These are phyloP conservation scores for Phytophthora fragariaefolia DNA, from an alignment of 352 stramenopile genomes.

Conservation along the genomic window DNA sequence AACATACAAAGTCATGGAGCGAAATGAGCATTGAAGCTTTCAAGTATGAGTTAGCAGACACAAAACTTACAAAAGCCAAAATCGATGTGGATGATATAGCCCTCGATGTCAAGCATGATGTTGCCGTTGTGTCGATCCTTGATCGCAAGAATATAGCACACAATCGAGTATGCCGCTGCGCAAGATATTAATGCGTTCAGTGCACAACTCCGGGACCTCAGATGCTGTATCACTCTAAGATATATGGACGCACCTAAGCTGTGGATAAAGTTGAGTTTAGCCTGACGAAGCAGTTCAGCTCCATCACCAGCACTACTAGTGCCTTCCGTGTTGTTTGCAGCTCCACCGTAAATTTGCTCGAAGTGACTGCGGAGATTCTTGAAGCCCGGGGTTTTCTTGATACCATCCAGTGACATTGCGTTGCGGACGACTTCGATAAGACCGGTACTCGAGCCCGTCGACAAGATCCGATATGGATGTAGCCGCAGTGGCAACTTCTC, in stretches of 20 bases:
- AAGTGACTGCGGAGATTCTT: conserved; percentile 94
- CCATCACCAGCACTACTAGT: conserved; percentile 39
- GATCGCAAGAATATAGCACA: conserved; percentile 97
- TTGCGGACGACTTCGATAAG: conserved; percentile 97
- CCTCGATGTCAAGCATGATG: conserved; percentile 98
- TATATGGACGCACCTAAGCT: conserved; percentile 82
- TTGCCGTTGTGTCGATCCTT: conserved; percentile 99
- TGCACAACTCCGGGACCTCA: conserved; percentile 1
- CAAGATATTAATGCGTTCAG: conserved; percentile 56
- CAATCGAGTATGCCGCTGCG: conserved; percentile 96
- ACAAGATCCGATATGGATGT: conserved; percentile 96
- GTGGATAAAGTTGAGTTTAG: conserved; percentile 84
- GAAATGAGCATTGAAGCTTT: neutral
- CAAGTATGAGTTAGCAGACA: neutral
- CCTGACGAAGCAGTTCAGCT: conserved; percentile 56
- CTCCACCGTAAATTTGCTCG: conserved; percentile 90
- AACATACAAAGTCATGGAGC: neutral
- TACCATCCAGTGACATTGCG: conserved; percentile 95
- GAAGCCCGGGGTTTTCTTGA: conserved; percentile 93
- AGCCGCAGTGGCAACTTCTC: conserved; percentile 93
- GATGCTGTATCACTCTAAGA: too few species aligned
- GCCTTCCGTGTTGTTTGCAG: conserved; percentile 50
- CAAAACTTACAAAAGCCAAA: conserved; percentile 95
- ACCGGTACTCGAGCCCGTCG: conserved; percentile 93
- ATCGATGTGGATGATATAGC: conserved; percentile 99